Base-by-base conservation (phyloP, 352 stramenopile genomes). In the Phytopythium mirpurense region DNA sequence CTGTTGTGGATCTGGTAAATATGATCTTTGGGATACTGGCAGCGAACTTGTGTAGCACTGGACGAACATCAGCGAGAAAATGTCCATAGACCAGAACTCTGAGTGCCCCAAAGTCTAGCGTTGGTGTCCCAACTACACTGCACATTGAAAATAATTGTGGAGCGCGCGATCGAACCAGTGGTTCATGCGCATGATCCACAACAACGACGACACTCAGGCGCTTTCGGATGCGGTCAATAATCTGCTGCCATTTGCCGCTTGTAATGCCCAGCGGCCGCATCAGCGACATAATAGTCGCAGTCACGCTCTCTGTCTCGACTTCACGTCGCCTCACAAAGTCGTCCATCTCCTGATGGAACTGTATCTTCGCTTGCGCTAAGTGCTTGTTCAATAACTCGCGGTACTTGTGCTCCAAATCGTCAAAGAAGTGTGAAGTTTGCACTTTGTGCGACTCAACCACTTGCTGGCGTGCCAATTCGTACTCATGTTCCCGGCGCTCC, bases 301-400 rank as follows among this genome's bases (percentile, higher is more conserved):
- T 82, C 9, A 88, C 66, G 27, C 70, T 88, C 57, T 90, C 78
- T 12, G 68, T 90, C 48, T 90, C 78, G 6, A 90, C 78, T 60
- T 90, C 76, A 14, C 74, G 72, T 36, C 62, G 60, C 5, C 78
- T 67, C 19, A 72, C 37, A 37, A 81, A 72, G 41, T 90, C 78
- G 19, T 90, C 78, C 7, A 57, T 62, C 27, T 90, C 74, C 23
- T 90, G 78, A 29, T 90, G 74, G 54, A 77, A 72, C 6, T 73
- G 70, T 0, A 90, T 60, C 54, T 86, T 63, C 5, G 60, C 57
- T 23, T 83, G 68, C 0, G 60, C 56, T 5, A 86, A 51, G 21
- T 59, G 83, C 21, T 51, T 77, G 31, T 41, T 71, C 48, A 58
- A 54, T 56, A 42, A 62, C n/a, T 62, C 54, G 15, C 68, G 62